These are phyloP conservation scores for Trichosporon sp. DNA, from an alignment of 1,284 basidiomycete species.

Conservation along the genomic window DNA sequence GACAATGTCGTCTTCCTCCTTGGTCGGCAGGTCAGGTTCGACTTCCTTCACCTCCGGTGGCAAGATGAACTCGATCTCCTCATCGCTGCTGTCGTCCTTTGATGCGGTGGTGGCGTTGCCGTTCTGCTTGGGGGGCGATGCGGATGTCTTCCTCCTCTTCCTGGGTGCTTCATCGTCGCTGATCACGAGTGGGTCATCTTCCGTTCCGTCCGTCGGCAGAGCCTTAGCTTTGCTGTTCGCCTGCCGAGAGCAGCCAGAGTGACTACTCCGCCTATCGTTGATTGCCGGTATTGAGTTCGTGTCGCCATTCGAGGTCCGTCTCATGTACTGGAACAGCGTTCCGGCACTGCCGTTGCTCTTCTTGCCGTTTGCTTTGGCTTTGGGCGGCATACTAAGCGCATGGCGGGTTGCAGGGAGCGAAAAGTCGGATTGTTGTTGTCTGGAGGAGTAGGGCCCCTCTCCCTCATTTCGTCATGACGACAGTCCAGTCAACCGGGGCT, in stretches of 20 bases:
- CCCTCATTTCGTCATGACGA: constrained; percentile 11
- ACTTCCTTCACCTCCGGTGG: constrained; percentile 42
- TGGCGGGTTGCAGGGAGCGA: not conserved
- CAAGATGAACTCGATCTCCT: constrained; percentile 43
- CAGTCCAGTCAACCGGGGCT: not conserved
- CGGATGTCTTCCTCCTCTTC: constrained; percentile 1
- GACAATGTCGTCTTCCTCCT: constrained; percentile 34
- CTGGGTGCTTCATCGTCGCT: constrained; percentile 37
- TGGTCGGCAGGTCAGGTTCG: constrained; percentile 25
- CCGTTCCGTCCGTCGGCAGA: constrained; percentile 27
- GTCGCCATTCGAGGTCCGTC: not conserved
- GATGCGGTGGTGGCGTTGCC: not conserved
- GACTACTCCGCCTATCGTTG: not conserved
- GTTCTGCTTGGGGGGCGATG: not conserved
- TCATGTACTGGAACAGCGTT: constrained; percentile 11
- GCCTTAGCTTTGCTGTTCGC: not conserved
- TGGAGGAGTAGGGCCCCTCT: not conserved
- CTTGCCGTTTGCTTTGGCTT: constrained; percentile 2
- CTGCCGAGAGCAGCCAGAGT: not conserved
- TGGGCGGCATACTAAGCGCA: constrained; percentile 6
- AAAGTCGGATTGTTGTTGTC: not conserved
- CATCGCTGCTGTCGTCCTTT: constrained; percentile 13
- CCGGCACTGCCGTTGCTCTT: not conserved
- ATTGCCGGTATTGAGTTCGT: not conserved
- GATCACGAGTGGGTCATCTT: constrained; percentile 40